phyloP scores from a whole-genome alignment of 2,329 filamentous ascomycete species.

The Cercospora citrullina region DNA sequence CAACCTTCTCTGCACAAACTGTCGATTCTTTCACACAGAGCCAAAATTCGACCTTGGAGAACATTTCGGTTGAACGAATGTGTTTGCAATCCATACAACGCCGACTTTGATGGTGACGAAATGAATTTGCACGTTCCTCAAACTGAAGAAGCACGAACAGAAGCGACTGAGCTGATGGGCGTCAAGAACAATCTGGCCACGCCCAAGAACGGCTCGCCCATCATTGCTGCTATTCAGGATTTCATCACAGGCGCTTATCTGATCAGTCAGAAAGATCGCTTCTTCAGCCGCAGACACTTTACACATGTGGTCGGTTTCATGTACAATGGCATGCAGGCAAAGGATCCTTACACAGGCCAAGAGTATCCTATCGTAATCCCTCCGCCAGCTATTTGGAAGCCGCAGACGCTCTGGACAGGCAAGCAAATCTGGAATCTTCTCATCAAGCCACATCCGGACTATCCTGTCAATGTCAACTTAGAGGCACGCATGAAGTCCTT shows the following conservation, averaged over 20 bases:
- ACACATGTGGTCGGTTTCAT: constrained; percentile 90
- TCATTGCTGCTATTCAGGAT: constrained; percentile 98
- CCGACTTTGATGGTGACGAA: constrained; percentile 97
- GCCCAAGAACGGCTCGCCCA: constrained; percentile 95
- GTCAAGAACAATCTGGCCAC: constrained; percentile 96
- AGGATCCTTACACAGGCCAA: constrained; percentile 49
- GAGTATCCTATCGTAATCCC: constrained; percentile 75
- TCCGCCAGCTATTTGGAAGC: constrained; percentile 81
- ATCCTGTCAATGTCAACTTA: constrained; percentile 80
- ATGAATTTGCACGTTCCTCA: constrained; percentile 99
- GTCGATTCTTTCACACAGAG: constrained; percentile 94
- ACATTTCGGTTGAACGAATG: constrained; percentile 98
- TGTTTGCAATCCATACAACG: constrained; percentile 97
- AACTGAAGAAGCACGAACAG: constrained; percentile 91
- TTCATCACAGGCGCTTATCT: constrained; percentile 96
- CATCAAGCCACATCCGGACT: constrained; percentile 84
- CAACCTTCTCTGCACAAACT: constrained; percentile 98
- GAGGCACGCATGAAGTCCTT: constrained; percentile 90
- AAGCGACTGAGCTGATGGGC: constrained; percentile 95
- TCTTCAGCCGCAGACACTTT: constrained; percentile 86
- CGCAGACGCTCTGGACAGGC: constrained; percentile 87
- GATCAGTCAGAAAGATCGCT: constrained; percentile 86
- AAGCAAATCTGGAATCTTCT: constrained; percentile 94
- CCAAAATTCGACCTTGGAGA: constrained; percentile 89
- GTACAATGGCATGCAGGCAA: constrained; percentile 68